Conservation (phyloP, 2,329 filamentous ascomycete species). For the Camillea tinctor region DNA sequence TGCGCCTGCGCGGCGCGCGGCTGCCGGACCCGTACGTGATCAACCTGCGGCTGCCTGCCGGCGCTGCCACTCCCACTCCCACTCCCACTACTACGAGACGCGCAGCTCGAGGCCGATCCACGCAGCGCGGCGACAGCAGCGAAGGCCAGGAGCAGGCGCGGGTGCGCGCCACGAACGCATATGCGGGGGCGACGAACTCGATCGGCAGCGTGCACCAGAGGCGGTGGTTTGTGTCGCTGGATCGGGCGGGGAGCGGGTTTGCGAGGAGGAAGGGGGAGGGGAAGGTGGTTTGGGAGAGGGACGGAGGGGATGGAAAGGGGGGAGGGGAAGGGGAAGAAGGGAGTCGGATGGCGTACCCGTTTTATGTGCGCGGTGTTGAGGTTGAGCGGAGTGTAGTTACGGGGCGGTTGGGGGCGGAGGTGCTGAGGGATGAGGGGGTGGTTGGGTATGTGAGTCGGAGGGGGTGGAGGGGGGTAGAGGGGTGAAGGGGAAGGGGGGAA, state of each 20-base stretch:
- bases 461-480: slow-evolving; percentile 55
- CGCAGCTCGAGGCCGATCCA: no score
- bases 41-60: slow-evolving; percentile 49
- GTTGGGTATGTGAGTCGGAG: slow-evolving; percentile 54
- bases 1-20: slow-evolving; percentile 53
- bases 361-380: slow-evolving; percentile 60
- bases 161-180: slow-evolving; percentile 58
- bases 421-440: slow-evolving; percentile 62
- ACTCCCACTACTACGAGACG: no score
- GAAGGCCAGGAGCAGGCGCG: no score
- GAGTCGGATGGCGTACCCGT: slow-evolving; percentile 49
- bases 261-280: slow-evolving; percentile 31
- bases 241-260: slow-evolving; percentile 60
- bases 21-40: slow-evolving; percentile 55
- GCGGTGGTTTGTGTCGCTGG: slow-evolving; percentile 64
- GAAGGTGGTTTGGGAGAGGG: slow-evolving; percentile 25
- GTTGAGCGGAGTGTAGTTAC: slow-evolving; percentile 67
- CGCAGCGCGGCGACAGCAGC: no score
- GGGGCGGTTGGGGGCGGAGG: slow-evolving; percentile 56
- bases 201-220: slow-evolving; percentile 68
- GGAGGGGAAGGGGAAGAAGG: not conserved
- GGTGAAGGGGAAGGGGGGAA: slow-evolving; percentile 20
- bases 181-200: slow-evolving; percentile 62
- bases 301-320: slow-evolving; percentile 5
- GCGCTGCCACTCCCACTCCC: slow-evolving; percentile 29